phyloP scores from a whole-genome alignment of 306 rosid species.

The Trifolium fragiferum region DNA sequence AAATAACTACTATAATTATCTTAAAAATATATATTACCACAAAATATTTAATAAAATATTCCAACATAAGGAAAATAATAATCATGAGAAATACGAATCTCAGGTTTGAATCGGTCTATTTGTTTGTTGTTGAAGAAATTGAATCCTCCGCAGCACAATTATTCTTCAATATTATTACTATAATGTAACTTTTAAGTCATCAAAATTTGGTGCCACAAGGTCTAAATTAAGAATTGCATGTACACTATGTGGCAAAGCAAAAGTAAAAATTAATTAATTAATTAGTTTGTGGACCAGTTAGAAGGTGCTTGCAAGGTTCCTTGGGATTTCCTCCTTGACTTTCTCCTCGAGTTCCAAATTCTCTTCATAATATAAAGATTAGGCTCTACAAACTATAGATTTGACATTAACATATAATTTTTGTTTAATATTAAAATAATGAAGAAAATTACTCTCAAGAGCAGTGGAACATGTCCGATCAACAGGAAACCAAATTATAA shows the following conservation, averaged over 20 bases:
- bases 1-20: no score
- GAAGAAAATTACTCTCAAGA: constrained; percentile 26
- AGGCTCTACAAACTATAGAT: constrained; percentile 35
- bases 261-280: not conserved
- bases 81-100: no score
- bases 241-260: no score
- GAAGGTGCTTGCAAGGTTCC: constrained; percentile 46
- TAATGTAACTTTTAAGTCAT: not conserved
- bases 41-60: no score
- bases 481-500: constrained; percentile 48
- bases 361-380: constrained; percentile 26
- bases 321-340: constrained; percentile 45
- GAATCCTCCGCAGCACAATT: not conserved
- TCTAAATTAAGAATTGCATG: not conserved
- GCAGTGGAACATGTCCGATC: constrained; percentile 41
- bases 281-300: constrained; percentile 5
- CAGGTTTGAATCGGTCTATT: no score
- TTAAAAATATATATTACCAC: no score
- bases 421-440: constrained; percentile 37
- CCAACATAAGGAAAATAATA: no score
- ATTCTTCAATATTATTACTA: not conserved
- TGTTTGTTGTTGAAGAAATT: not conserved
- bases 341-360: constrained; percentile 54
- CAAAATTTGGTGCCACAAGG: not conserved
- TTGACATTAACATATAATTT: constrained; percentile 37